Evolutionary conservation across 2,329 filamentous ascomycete species (phyloP).

Genomic region (Mycosphaerelloides madeirae): DNA sequence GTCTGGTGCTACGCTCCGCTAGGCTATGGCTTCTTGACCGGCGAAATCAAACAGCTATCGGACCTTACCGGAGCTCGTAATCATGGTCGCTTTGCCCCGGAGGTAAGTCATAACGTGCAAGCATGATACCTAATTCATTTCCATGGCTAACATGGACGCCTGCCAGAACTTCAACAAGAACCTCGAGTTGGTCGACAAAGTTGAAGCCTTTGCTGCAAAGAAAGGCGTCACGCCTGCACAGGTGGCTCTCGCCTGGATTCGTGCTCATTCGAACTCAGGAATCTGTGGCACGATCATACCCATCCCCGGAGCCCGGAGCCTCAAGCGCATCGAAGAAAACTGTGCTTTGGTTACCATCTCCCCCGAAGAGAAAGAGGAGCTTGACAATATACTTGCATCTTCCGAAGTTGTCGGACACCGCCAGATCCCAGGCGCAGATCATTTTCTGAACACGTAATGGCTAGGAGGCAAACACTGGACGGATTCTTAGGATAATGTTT

Average conservation of each 20-base stretch:
- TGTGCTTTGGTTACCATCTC: conserved; percentile 37
- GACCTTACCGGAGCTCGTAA: conserved; percentile 55
- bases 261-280: conserved; percentile 37
- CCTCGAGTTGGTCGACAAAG: conserved; percentile 54
- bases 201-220: conserved; percentile 54
- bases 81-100: too few species aligned
- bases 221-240: conserved; percentile 51
- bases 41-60: conserved; percentile 45
- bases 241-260: conserved; percentile 49
- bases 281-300: conserved; percentile 43
- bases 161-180: conserved; percentile 61
- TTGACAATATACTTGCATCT: conserved; percentile 50
- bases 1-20: conserved; percentile 70
- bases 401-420: too few species aligned
- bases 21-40: conserved; percentile 57
- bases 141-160: too few species aligned
- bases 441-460: too few species aligned
- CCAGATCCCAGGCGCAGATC: too few species aligned
- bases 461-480: too few species aligned
- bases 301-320: conserved; percentile 40
- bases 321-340: conserved; percentile 40
- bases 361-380: conserved; percentile 46
- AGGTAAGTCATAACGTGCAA: too few species aligned
- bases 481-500: too few species aligned
- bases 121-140: conserved; percentile 53